phyloP scores from a whole-genome alignment of 169 alveolate species.

The Plasmodium vivax region DNA sequence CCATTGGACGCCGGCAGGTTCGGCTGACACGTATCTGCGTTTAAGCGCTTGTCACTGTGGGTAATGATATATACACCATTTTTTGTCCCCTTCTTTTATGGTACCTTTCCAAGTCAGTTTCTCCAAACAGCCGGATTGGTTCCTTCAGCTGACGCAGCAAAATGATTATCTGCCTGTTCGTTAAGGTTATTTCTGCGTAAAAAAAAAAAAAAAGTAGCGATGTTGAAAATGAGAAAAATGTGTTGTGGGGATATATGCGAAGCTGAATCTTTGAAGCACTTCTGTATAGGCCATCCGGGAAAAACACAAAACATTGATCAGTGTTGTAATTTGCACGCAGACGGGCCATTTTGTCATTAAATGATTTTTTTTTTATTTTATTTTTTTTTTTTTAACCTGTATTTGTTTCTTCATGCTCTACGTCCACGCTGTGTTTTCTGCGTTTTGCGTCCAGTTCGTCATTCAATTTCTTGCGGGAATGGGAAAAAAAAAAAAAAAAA shows the following conservation, averaged over 20 bases:
- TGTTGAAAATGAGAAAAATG: background rate
- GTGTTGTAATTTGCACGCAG: background rate
- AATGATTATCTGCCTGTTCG: conserved; percentile 77
- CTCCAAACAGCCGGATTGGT: conserved; percentile 89
- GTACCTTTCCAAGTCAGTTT: conserved; percentile 85
- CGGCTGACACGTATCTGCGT: background rate
- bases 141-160: conserved; percentile 83
- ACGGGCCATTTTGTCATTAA: background rate
- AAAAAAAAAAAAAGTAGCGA: background rate
- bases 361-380: background rate
- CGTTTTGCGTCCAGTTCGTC: conserved; percentile 46
- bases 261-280: background rate
- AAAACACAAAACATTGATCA: background rate
- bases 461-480: conserved; percentile 47
- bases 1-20: background rate
- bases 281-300: background rate
- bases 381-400: conserved; percentile 25
- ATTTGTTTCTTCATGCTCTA: conserved; percentile 36
- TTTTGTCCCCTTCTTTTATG: background rate
- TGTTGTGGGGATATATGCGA: background rate
- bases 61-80: background rate
- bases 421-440: conserved; percentile 20
- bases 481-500: background rate
- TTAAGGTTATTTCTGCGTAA: conserved; percentile 43
- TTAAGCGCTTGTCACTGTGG: background rate